Conservation (phyloP, 768 basidiomycete genomes). For the Hygrophorus pudorinus region DNA sequence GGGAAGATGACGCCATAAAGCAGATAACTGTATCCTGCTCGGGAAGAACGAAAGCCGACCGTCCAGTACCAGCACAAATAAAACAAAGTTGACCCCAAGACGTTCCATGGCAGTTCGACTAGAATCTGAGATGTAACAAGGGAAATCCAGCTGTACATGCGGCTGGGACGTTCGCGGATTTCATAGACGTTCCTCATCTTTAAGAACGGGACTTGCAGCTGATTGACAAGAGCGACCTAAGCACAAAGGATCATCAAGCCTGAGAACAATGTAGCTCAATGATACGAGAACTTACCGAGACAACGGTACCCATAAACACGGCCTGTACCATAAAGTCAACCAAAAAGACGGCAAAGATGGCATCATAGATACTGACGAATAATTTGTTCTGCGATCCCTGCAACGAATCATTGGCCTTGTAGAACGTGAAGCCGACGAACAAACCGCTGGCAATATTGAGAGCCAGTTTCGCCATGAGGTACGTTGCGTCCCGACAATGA, state of each 20-base stretch:
- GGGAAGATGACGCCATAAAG: constrained; percentile 43
- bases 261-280: no score
- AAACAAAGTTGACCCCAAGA: constrained; percentile 48
- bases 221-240: constrained; percentile 43
- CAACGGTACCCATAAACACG: constrained; percentile 47
- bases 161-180: constrained; percentile 54
- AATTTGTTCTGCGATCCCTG: constrained; percentile 58
- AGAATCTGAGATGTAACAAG: constrained; percentile 45
- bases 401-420: constrained; percentile 39
- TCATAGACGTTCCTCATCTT: constrained; percentile 55
- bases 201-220: constrained; percentile 56
- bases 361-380: constrained; percentile 35
- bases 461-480: constrained; percentile 47
- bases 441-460: constrained; percentile 35
- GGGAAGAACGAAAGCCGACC: constrained; percentile 43
- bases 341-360: constrained; percentile 1
- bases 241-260: constrained; percentile 10
- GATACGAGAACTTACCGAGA: constrained; percentile 3
- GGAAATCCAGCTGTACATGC: constrained; percentile 58
- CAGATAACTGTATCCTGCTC: constrained; percentile 52
- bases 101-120: constrained; percentile 57
- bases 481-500: constrained; percentile 54
- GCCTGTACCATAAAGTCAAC: constrained; percentile 23
- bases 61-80: constrained; percentile 73
- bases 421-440: constrained; percentile 43